These are phyloP conservation scores for Wickerhamiella dianesei DNA, from an alignment of 805 yeast genomes.

Conservation along the genomic window DNA sequence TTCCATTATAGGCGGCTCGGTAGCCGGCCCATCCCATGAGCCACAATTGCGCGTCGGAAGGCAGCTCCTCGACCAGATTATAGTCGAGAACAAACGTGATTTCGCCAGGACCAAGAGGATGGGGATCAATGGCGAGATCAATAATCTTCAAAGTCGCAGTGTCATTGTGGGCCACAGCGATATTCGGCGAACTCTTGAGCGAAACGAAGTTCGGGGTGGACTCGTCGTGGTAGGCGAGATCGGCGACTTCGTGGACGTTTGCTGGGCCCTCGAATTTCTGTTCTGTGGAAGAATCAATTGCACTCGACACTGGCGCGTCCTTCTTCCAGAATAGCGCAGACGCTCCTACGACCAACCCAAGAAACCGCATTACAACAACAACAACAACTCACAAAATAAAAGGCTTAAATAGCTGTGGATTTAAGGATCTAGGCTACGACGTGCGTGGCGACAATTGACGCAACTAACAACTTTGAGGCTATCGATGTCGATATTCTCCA, in stretches of 20 bases:
- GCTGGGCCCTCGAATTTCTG: constrained; percentile 4
- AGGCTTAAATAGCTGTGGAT: neutral
- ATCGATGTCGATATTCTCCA: too few relatives aligned
- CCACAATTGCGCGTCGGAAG: constrained; percentile 16
- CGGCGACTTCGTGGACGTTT: constrained; percentile 9
- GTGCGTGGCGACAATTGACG: too few relatives aligned
- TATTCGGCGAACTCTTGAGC: constrained; percentile 7
- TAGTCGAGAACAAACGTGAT: constrained; percentile 17
- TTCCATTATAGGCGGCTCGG: constrained; percentile 13
- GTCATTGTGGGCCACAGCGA: constrained; percentile 18
- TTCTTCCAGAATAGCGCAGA: neutral
- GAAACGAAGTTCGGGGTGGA: constrained; percentile 10
- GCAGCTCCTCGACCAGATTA: constrained; percentile 16
- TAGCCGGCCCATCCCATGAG: constrained; percentile 15
- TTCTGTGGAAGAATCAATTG: too few relatives aligned
- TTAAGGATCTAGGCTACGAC: too few relatives aligned
- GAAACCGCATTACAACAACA: neutral
- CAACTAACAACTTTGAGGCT: too few relatives aligned
- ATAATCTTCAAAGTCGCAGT: constrained; percentile 18
- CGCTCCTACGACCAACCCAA: neutral
- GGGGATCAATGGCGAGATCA: constrained; percentile 17
- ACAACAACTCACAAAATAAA: neutral
- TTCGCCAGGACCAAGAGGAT: constrained; percentile 22
- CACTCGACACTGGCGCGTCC: neutral
- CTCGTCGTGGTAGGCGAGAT: constrained; percentile 10